Evolutionary conservation across 768 basidiomycete genomes (phyloP).

Genomic region (Neoboletus brunneissimus): DNA sequence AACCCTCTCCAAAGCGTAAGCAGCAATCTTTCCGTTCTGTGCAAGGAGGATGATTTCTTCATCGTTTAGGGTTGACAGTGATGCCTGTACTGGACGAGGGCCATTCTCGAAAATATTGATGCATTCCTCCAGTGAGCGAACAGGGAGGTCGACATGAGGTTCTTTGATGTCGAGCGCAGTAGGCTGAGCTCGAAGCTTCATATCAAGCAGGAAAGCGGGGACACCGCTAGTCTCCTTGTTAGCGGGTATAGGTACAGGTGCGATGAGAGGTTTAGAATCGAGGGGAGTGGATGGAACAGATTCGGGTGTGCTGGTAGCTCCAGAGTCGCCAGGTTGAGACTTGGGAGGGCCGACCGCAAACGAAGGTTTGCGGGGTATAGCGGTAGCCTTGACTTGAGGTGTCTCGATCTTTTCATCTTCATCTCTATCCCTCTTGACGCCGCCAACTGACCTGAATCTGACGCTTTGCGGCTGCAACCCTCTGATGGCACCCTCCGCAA

Average conservation of each 20-base stretch:
- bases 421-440: slow-evolving; percentile 19
- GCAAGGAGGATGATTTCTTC: slow-evolving; percentile 89
- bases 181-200: slow-evolving; percentile 34
- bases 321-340: slow-evolving; percentile 12
- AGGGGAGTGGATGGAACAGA: slow-evolving; percentile 14
- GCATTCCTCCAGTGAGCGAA: slow-evolving; percentile 71
- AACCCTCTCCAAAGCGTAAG: slow-evolving; percentile 95
- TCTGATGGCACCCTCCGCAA: slow-evolving; percentile 53
- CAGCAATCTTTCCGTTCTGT: slow-evolving; percentile 88
- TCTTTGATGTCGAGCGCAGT: slow-evolving; percentile 13
- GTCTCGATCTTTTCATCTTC: slow-evolving; percentile 21
- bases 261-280: slow-evolving; percentile 18
- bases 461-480: slow-evolving; percentile 30
- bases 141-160: slow-evolving; percentile 8
- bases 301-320: slow-evolving; percentile 18
- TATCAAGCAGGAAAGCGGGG: slow-evolving; percentile 30
- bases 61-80: slow-evolving; percentile 69
- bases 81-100: slow-evolving; percentile 55
- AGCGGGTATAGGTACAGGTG: slow-evolving; percentile 24
- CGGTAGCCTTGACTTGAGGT: slow-evolving; percentile 8
- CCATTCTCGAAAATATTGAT: slow-evolving; percentile 77
- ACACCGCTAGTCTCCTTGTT: slow-evolving; percentile 22
- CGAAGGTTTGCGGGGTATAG: slow-evolving; percentile 19
- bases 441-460: slow-evolving; percentile 28
- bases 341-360: slow-evolving; percentile 28